Evolutionary conservation across 768 basidiomycete species (phyloP).

Genomic region (Ramaria sp.): DNA sequence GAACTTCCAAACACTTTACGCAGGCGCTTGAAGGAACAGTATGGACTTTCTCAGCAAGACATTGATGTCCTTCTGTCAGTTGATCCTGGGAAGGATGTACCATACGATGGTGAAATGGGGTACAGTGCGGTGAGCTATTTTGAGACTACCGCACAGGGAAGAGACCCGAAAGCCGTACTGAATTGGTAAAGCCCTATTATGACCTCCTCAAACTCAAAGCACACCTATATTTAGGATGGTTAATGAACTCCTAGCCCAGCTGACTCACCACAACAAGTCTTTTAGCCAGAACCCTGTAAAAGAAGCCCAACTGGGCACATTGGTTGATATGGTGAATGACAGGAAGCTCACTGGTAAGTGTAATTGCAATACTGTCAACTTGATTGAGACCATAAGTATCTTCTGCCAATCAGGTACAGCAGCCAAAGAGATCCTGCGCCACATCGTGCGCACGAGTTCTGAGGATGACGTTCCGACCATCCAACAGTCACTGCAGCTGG

Average conservation of each 20-base stretch:
- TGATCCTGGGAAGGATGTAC: conserved; percentile 53
- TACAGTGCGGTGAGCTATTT: conserved; percentile 68
- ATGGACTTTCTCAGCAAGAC: conserved; percentile 52
- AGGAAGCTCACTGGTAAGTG: conserved; percentile 57
- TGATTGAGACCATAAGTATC: conserved; percentile 4
- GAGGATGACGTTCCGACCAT: conserved; percentile 29
- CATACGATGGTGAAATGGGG: conserved; percentile 45
- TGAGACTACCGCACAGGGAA: conserved; percentile 48
- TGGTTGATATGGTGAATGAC: conserved; percentile 65
- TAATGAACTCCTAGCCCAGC: conserved; percentile 76
- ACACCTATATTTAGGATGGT: conserved; percentile 51
- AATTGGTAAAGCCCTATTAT: conserved; percentile 58
- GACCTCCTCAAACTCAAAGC: background rate
- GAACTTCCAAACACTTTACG: conserved; percentile 63
- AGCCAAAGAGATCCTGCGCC: conserved; percentile 37
- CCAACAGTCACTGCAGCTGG: conserved; percentile 14
- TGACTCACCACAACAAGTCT: conserved; percentile 46
- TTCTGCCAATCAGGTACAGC: conserved; percentile 46
- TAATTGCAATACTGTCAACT: background rate
- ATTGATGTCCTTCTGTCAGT: conserved; percentile 66
- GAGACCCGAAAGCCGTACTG: conserved; percentile 60
- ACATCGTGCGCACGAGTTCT: conserved; percentile 25
- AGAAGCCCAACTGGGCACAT: conserved; percentile 53
- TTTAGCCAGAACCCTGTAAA: conserved; percentile 53
- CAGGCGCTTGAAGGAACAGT: conserved; percentile 38